Conservation (phyloP, 805 yeast genomes). For the Candida silvicultrix region DNA sequence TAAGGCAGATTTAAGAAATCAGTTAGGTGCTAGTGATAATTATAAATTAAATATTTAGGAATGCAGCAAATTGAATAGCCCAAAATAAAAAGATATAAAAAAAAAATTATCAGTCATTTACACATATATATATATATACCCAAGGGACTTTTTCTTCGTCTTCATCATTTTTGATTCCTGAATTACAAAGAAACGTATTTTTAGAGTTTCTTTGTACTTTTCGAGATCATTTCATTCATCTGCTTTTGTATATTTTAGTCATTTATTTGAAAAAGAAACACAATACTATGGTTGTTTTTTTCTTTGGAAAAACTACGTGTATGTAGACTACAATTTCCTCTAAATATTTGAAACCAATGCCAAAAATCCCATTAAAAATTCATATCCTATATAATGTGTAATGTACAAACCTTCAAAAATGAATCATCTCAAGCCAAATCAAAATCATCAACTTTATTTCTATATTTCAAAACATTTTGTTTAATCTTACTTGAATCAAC, state of each 20-base stretch:
- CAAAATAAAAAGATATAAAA: no score
- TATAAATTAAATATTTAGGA: slow-evolving; percentile 13
- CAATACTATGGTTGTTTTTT: no score
- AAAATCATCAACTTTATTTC: slow-evolving; percentile 63
- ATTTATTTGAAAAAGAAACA: not conserved
- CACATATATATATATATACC: not conserved
- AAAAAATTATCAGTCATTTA: no score
- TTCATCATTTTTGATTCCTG: no score
- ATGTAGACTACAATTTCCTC: no score
- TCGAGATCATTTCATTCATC: not conserved
- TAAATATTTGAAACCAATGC: not conserved
- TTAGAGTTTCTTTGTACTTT: no score
- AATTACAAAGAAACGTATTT: no score
- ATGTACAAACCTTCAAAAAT: not conserved
- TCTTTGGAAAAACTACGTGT: no score
- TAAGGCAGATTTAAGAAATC: slow-evolving; percentile 32
- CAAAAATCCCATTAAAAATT: no score
- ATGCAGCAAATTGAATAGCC: no score
- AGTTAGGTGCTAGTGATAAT: slow-evolving; percentile 32
- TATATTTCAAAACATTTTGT: slow-evolving; percentile 79
- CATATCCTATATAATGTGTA: not conserved
- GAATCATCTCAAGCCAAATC: slow-evolving; percentile 31
- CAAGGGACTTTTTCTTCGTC: not conserved
- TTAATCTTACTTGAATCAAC: slow-evolving; percentile 94
- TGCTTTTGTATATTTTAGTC: not conserved